A percentile compares a stretch with the other conserved stretches of the same genome.
Conservation (phyloP, 176 grass and related monocot species). For the Oryza punctata region DNA sequence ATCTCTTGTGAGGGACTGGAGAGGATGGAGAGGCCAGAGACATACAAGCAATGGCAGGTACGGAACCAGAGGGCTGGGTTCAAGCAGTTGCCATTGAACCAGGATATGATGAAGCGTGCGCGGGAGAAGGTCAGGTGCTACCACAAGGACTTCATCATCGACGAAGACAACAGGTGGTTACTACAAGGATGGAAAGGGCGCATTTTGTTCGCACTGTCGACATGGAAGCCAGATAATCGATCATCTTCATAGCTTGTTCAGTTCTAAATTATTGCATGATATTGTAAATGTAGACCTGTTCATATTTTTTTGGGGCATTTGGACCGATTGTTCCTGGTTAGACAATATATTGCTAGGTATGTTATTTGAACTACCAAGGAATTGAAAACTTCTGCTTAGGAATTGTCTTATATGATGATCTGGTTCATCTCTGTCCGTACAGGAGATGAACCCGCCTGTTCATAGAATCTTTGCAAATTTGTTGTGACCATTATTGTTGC, state of each 20-base stretch:
- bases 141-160: conserved; percentile 82
- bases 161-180: conserved; percentile 79
- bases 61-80: conserved; percentile 74
- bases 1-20: conserved; percentile 93
- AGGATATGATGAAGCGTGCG: conserved; percentile 75
- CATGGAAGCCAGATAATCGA: conserved; percentile 65
- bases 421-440: conserved; percentile 19
- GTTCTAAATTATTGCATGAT: not conserved
- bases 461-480: not conserved
- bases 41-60: conserved; percentile 88
- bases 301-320: conserved; percentile 39
- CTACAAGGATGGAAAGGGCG: conserved; percentile 97
- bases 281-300: conserved; percentile 46
- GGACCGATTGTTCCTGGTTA: conserved; percentile 41
- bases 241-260: conserved; percentile 40
- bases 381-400: not conserved
- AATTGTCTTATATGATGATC: not conserved
- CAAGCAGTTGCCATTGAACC: conserved; percentile 72
- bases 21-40: conserved; percentile 91
- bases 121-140: conserved; percentile 73
- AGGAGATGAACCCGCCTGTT: conserved; percentile 16
- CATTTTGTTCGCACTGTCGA: conserved; percentile 67
- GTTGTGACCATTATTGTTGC: conserved; percentile 9
- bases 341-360: conserved; percentile 28
- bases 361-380: not conserved